Percentiles rank a stretch among this genome's conserved stretches.
Conservation (phyloP, 2,329 filamentous ascomycete species). For the Septoria linicola region DNA sequence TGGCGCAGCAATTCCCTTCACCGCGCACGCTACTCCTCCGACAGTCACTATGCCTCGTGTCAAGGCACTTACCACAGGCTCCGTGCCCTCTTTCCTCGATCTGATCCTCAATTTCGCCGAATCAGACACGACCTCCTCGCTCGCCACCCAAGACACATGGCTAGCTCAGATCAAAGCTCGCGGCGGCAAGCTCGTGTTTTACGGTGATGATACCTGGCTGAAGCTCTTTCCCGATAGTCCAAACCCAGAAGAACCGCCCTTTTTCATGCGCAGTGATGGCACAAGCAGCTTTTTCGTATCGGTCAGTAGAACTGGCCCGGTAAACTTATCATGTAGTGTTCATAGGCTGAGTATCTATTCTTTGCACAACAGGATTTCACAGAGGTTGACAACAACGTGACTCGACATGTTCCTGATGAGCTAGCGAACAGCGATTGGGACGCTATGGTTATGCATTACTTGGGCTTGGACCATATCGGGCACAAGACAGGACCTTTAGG, state of each 20-base stretch:
- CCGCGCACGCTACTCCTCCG: slow-evolving; percentile 90
- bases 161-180: slow-evolving; percentile 84
- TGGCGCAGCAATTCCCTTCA: slow-evolving; percentile 86
- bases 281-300: slow-evolving; percentile 98
- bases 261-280: slow-evolving; percentile 83
- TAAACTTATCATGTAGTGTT: slow-evolving; percentile 28
- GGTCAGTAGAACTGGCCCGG: slow-evolving; percentile 57
- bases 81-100: slow-evolving; percentile 96
- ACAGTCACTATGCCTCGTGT: slow-evolving; percentile 98
- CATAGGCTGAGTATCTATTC: slow-evolving; percentile 39
- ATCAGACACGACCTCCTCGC: slow-evolving; percentile 82
- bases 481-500: slow-evolving; percentile 88
- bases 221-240: slow-evolving; percentile 77
- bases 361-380: slow-evolving; percentile 73
- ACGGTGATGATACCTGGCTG: slow-evolving; percentile 96
- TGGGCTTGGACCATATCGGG: slow-evolving; percentile 94
- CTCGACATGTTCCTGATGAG: slow-evolving; percentile 78
- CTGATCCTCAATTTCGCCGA: slow-evolving; percentile 96
- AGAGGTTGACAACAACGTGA: slow-evolving; percentile 97
- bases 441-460: slow-evolving; percentile 89
- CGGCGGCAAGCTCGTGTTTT: slow-evolving; percentile 81
- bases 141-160: slow-evolving; percentile 92
- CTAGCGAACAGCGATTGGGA: slow-evolving; percentile 80
- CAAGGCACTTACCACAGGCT: slow-evolving; percentile 95
- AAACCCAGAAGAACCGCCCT: slow-evolving; percentile 36